A percentile compares a stretch with the other conserved stretches of the same genome.
Conservation (phyloP, 2,329 filamentous ascomycete genomes). For the Sporothrix inflata region DNA sequence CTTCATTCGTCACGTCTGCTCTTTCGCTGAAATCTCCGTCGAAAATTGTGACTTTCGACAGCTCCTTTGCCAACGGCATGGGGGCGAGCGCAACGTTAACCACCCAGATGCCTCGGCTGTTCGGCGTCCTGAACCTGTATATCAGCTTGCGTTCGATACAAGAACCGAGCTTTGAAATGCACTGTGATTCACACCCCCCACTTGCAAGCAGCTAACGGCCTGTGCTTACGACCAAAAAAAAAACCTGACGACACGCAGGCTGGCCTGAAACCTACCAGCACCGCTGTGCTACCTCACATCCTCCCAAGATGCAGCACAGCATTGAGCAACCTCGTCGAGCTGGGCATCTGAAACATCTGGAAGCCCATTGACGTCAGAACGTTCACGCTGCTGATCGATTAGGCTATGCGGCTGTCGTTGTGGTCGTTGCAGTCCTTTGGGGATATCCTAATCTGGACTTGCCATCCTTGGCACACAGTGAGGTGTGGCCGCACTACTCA, state of each 20-base stretch:
- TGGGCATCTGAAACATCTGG: background rate
- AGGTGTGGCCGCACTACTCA: constrained; percentile 2
- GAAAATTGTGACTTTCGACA: background rate
- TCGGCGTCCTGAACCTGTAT: background rate
- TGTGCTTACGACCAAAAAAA: background rate
- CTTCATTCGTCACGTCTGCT: background rate
- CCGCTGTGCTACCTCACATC: background rate
- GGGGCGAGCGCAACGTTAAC: background rate
- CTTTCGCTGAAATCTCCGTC: background rate
- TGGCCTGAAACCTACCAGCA: constrained; percentile 5
- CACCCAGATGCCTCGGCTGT: background rate
- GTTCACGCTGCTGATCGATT: background rate
- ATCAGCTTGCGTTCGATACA: background rate
- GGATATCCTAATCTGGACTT: background rate
- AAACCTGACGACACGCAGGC: background rate
- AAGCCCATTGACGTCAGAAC: background rate
- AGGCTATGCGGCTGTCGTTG: background rate
- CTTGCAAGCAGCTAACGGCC: background rate
- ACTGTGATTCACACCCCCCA: background rate
- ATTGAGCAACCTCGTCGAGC: background rate
- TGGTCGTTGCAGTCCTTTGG: background rate
- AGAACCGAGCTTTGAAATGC: background rate
- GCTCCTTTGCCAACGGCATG: background rate
- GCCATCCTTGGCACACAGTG: background rate
- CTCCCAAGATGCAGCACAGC: background rate